phyloP scores from a whole-genome alignment of 2,329 filamentous ascomycete genomes.

The Claviceps maximensis region DNA sequence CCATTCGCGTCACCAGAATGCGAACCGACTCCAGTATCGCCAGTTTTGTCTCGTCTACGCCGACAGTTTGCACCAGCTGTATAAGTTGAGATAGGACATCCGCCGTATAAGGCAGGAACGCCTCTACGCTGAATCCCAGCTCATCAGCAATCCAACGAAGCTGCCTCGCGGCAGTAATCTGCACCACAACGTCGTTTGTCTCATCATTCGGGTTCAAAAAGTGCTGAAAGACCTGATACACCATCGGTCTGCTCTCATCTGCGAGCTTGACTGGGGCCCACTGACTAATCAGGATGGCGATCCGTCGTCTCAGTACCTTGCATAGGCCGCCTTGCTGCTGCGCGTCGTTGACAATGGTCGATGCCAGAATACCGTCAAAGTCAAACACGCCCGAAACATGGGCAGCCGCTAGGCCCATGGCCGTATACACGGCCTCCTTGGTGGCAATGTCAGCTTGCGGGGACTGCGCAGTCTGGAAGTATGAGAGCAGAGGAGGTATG shows the following conservation, averaged over 20 bases:
- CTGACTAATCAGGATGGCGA: slow-evolving; percentile 77
- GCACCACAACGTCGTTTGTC: slow-evolving; percentile 81
- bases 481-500: slow-evolving; percentile 63
- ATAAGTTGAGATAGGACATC: slow-evolving; percentile 62
- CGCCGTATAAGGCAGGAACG: slow-evolving; percentile 66
- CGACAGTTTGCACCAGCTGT: slow-evolving; percentile 64
- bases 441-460: slow-evolving; percentile 55
- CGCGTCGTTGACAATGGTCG: slow-evolving; percentile 65
- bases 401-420: slow-evolving; percentile 73
- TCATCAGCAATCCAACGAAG: slow-evolving; percentile 72
- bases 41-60: slow-evolving; percentile 79
- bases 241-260: slow-evolving; percentile 52
- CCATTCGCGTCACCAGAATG: slow-evolving; percentile 67
- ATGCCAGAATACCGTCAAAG: slow-evolving; percentile 67
- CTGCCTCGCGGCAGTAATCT: slow-evolving; percentile 79
- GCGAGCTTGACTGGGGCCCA: slow-evolving; percentile 75
- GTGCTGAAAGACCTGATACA: slow-evolving; percentile 84
- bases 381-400: slow-evolving; percentile 63
- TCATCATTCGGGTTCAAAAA: slow-evolving; percentile 65
- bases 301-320: slow-evolving; percentile 74
- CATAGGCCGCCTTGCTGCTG: slow-evolving; percentile 50
- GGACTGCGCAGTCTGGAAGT: slow-evolving; percentile 68
- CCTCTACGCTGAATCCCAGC: slow-evolving; percentile 61
- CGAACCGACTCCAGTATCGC: slow-evolving; percentile 78
- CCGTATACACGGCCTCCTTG: slow-evolving; percentile 91